These are phyloP conservation scores for Epichloe festucae DNA, from an alignment of 2,329 filamentous ascomycete species.

Conservation along the genomic window DNA sequence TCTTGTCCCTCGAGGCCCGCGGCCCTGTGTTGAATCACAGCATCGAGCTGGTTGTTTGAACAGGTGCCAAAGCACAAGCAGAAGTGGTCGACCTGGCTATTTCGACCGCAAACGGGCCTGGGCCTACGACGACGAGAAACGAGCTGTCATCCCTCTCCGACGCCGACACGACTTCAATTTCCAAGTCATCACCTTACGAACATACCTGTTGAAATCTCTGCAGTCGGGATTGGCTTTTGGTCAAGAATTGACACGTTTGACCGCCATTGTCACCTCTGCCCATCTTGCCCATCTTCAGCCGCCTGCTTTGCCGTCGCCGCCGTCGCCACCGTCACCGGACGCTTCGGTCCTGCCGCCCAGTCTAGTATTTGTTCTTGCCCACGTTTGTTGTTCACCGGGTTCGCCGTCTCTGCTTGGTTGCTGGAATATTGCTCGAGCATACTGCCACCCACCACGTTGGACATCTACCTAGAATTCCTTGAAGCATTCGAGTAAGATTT, in stretches of 20 bases:
- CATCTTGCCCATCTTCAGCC: background rate
- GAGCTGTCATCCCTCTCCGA: background rate
- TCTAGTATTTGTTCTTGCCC: constrained; percentile 3
- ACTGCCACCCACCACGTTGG: background rate
- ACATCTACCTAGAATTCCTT: background rate
- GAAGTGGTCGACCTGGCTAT: background rate
- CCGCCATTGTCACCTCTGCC: background rate
- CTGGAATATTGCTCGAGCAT: constrained; percentile 27
- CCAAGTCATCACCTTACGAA: background rate
- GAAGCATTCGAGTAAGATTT: constrained; percentile 2
- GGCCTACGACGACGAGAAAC: background rate
- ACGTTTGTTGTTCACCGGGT: background rate
- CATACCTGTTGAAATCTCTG: background rate
- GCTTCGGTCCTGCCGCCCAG: constrained; percentile 3
- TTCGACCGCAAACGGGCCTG: background rate
- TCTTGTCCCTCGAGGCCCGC: constrained; percentile 2
- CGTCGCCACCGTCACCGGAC: background rate
- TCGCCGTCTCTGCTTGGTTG: constrained; percentile 16
- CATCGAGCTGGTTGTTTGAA: constrained; percentile 2
- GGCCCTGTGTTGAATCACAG: constrained; percentile 3
- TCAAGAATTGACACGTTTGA: background rate
- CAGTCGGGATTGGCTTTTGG: background rate
- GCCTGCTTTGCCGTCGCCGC: background rate
- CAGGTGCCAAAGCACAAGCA: background rate
- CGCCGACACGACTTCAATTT: background rate